Base-by-base conservation (phyloP, 2,329 filamentous ascomycete species). In the Byssothecium circinans region DNA sequence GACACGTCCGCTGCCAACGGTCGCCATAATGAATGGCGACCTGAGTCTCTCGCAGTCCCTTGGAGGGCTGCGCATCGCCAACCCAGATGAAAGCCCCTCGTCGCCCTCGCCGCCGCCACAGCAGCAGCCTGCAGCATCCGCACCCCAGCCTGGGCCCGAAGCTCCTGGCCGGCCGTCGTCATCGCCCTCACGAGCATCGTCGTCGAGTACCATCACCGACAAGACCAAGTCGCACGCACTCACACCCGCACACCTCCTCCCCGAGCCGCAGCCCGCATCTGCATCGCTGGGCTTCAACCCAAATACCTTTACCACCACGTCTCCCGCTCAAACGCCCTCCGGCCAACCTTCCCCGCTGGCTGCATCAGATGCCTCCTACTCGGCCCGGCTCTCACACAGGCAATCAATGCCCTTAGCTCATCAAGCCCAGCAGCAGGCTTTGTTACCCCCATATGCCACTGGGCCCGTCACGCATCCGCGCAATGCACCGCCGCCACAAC, bases 21-120 rank as follows among this genome's bases (percentile, higher is more conserved):
- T 62, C 54, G 55, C 58, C 61, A 66, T 69, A 72, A 96, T 96
- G 91, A 89, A 91, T 76, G 89, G 89, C 74, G 91, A 96, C 78
- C 77, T 96, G 70, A 95, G 89, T 74, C 84, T 97, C 59, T 94
- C 91, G 68, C 88, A 91, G 76, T 89, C 90, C 67, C 81, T 97
- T 66, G 94, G 94, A 67, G 92, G 92, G 65, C 79, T 99, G 73
- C 89, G 92, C 71, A 97, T 99, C 72, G 92, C 94, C 64, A 99
- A 97, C 73, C 92, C 92, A 45, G 91, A 96, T 75, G 85, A 94
- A 75, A 80, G 82, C 52, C 76, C 77, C 52, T 52, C 49, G 41
- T 49, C 56, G 8, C 60, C 62, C 43, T 61, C 60, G 45, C 60
- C 60, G 52, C 61, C 61, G 49, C 57, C 61, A n/a, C 50, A 48